A percentile compares a stretch with the other conserved stretches of the same genome.
Evolutionary conservation across 805 yeast genomes (phyloP).

Genomic region (Barnettozyma pratensis): DNA sequence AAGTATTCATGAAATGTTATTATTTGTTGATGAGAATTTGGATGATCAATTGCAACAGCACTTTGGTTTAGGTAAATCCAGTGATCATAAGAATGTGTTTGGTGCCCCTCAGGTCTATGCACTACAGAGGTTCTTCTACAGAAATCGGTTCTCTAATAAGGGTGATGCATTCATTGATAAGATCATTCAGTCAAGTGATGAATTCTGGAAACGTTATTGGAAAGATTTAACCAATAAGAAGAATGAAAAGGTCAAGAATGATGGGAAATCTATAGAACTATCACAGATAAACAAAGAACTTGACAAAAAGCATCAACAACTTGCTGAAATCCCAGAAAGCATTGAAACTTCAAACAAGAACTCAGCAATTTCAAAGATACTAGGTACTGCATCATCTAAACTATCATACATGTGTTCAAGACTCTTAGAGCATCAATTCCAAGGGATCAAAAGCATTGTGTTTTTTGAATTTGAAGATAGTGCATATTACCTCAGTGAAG

Average conservation of each 20-base stretch:
- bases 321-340: neutral
- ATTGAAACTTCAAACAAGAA: neutral
- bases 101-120: conserved; percentile 57
- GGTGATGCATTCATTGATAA: conserved; percentile 28
- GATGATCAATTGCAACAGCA: conserved; percentile 35
- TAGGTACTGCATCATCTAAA: conserved; percentile 65
- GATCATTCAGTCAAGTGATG: conserved; percentile 30
- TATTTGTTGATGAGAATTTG: conserved; percentile 38
- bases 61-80: conserved; percentile 40
- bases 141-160: conserved; percentile 39
- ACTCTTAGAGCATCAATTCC: conserved; percentile 45
- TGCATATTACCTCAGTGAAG: conserved; percentile 63
- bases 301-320: conserved; percentile 18
- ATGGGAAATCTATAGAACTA: conserved; percentile 29
- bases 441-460: conserved; percentile 49
- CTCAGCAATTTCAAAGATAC: conserved; percentile 26
- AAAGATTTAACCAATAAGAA: conserved; percentile 33
- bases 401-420: conserved; percentile 54
- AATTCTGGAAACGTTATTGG: conserved; percentile 57
- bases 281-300: conserved; percentile 16
- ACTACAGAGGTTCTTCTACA: conserved; percentile 48
- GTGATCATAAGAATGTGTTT: conserved; percentile 34
- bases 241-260: conserved; percentile 33
- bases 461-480: conserved; percentile 70
- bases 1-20: conserved; percentile 61